Evolutionary conservation across 192 early-diverging fungal genomes (phyloP), one percentile per base, ranked within the genome.

Genomic region (Entomortierella beljakovae): DNA sequence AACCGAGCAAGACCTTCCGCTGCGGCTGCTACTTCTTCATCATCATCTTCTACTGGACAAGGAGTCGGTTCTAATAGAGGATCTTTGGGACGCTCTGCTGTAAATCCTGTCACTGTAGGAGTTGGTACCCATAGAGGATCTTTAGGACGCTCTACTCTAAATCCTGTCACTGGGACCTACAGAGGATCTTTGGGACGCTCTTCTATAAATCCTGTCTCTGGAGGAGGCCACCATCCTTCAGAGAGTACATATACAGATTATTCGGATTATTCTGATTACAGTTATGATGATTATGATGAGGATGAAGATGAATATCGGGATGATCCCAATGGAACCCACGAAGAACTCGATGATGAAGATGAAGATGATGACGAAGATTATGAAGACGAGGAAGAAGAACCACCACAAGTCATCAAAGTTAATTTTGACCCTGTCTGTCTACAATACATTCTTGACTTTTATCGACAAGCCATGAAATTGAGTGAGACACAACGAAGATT

Each of bases 341-440:
- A 57, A 0, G 83, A 82, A 11, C 72, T 77, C 10, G 63, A 61
- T 5, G 34, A 64, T 26, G 58, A 82, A 11, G 81, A 82, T 9
- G 63, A 61, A 7, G 34, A 64, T 26, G 58, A 60, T 7, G 81
- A 70, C 22, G 48, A 59, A 3, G 34, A 68, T 34, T 68, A 74
- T 0, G 58, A 69, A 7, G 80, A 83, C 32, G 80, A 80, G 2
- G 72, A 76, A 6, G 62, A 61, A 5, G 52, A 71, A 34, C 84
- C 84, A 49, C 83, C 84, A 46, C 87, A 88, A 66, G 68, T 85
- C 15, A 85, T 81, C 42, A 71, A 76, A 50, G 85, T 88, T 2
- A 83, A 88, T 52, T 88, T 88, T 67, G 85, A 88, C 60, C 82
- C 84, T 20, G 58, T 40, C n/a, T 88, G 87, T 68, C 65, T 88